phyloP scores from a whole-genome alignment of 1,139 yeast genomes.

The Suhomyces taliae region DNA sequence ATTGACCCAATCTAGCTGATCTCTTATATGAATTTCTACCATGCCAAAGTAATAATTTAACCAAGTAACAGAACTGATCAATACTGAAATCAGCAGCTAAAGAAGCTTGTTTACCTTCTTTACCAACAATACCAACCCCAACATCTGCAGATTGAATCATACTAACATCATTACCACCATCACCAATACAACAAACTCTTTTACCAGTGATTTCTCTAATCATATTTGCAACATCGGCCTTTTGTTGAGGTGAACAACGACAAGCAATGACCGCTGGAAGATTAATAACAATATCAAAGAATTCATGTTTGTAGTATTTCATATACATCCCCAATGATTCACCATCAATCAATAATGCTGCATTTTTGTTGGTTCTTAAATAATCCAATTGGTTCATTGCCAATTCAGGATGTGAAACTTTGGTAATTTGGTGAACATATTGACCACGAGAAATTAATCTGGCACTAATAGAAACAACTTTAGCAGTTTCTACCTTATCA shows the following conservation, averaged over 20 bases:
- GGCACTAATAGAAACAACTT: constrained; percentile 94
- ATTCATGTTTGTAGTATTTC: constrained; percentile 63
- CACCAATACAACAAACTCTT: constrained; percentile 96
- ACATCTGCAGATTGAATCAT: constrained; percentile 99
- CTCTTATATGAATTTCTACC: constrained; percentile 96
- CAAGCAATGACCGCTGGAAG: constrained; percentile 96
- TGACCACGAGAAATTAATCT: constrained; percentile 92
- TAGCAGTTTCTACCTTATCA: constrained; percentile 97
- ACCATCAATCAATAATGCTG: constrained; percentile 90
- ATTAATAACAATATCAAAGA: constrained; percentile 70
- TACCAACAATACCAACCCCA: constrained; percentile 98
- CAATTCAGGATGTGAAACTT: constrained; percentile 53
- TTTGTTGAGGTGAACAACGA: constrained; percentile 98
- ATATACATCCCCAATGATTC: constrained; percentile 77
- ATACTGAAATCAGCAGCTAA: constrained; percentile 96
- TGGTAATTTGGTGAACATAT: constrained; percentile 83
- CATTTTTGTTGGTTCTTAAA: constrained; percentile 60
- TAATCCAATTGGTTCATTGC: constrained; percentile 78
- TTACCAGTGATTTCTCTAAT: constrained; percentile 80
- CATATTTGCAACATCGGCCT: constrained; percentile 87
- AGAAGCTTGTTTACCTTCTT: constrained; percentile 97
- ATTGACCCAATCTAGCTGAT: constrained; percentile 92
- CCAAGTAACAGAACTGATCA: constrained; percentile 85
- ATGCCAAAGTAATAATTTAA: constrained; percentile 91
- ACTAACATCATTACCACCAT: constrained; percentile 98